phyloP scores from a whole-genome alignment of 805 yeast genomes.

The Candida sphagnicola region DNA sequence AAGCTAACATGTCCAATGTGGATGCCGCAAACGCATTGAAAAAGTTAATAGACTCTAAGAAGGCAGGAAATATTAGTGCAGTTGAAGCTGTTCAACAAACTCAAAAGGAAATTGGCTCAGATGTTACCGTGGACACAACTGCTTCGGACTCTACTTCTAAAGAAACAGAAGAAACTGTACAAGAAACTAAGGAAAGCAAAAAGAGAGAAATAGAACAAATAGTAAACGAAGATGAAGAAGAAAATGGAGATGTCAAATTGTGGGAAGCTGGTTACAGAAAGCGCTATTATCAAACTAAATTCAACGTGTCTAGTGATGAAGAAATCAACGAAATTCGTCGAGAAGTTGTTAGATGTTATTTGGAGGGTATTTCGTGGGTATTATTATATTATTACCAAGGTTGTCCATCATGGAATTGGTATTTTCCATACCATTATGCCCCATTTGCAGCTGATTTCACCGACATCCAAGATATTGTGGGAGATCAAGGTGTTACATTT shows the following conservation, averaged over 20 bases:
- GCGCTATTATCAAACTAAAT: conserved; percentile 78
- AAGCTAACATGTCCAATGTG: conserved; percentile 69
- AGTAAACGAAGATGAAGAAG: conserved; percentile 15
- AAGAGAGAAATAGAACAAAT: conserved; percentile 9
- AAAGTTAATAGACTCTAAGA: conserved; percentile 29
- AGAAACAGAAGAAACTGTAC: conserved; percentile 3
- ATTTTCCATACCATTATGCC: conserved; percentile 94
- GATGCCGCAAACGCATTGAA: conserved; percentile 62
- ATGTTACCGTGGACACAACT: conserved; percentile 5
- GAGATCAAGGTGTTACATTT: conserved; percentile 50
- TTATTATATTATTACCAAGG: conserved; percentile 92
- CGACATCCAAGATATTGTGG: conserved; percentile 44
- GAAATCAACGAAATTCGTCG: conserved; percentile 51
- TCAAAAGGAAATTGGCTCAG: conserved; percentile 6
- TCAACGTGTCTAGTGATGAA: conserved; percentile 52
- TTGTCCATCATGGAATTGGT: conserved; percentile 99
- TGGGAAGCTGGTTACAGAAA: conserved; percentile 86
- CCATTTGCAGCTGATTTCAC: conserved; percentile 92
- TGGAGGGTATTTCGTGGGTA: conserved; percentile 98
- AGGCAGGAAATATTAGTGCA: conserved; percentile 30
- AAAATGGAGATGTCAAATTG: conserved; percentile 53
- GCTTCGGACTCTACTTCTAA: conserved; percentile 1
- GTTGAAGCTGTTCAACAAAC: conserved; percentile 35
- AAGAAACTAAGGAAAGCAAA: conserved; percentile 4
- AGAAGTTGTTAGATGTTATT: conserved; percentile 64